Conservation (phyloP, 2,329 filamentous ascomycete species). For the Decorospora gaudefroyi region DNA sequence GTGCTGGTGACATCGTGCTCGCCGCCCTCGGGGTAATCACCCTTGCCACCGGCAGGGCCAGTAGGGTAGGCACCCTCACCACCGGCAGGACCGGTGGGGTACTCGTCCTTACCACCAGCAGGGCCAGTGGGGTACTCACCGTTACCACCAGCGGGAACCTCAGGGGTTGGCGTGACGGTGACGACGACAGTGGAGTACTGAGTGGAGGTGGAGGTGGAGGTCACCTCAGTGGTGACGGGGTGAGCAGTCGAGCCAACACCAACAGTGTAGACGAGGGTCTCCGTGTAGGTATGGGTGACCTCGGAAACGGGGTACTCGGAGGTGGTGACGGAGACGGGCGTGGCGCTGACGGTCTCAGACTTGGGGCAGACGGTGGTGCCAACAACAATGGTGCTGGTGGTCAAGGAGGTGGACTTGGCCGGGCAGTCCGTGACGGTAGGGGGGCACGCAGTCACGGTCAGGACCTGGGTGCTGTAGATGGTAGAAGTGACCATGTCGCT, state of each 20-base stretch:
- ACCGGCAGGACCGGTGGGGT: too few species aligned
- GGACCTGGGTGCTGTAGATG: slow-evolving; percentile 52
- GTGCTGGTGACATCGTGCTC: slow-evolving; percentile 30
- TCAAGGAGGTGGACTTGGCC: slow-evolving; percentile 36
- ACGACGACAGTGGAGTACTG: slow-evolving; percentile 41
- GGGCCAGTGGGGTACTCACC: too few species aligned
- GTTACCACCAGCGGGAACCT: not conserved
- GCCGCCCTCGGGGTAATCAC: too few species aligned
- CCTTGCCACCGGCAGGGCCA: too few species aligned
- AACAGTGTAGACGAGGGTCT: slow-evolving; percentile 52
- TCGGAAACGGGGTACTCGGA: slow-evolving; percentile 32
- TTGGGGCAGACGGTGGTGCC: slow-evolving; percentile 53
- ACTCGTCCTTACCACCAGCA: too few species aligned
- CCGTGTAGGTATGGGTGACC: slow-evolving; percentile 45
- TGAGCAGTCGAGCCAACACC: slow-evolving; percentile 50
- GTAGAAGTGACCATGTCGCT: slow-evolving; percentile 48
- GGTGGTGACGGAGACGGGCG: slow-evolving; percentile 20
- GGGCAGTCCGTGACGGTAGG: slow-evolving; percentile 15
- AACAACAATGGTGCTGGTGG: slow-evolving; percentile 49
- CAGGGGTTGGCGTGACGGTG: slow-evolving; percentile 20
- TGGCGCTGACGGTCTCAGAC: slow-evolving; percentile 21
- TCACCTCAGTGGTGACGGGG: slow-evolving; percentile 50
- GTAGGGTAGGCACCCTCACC: too few species aligned
- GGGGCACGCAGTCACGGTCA: slow-evolving; percentile 35
- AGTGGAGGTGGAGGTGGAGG: slow-evolving; percentile 39